Evolutionary conservation across 192 early-diverging fungal species (phyloP).

Genomic region (Spinellus fusiger): DNA sequence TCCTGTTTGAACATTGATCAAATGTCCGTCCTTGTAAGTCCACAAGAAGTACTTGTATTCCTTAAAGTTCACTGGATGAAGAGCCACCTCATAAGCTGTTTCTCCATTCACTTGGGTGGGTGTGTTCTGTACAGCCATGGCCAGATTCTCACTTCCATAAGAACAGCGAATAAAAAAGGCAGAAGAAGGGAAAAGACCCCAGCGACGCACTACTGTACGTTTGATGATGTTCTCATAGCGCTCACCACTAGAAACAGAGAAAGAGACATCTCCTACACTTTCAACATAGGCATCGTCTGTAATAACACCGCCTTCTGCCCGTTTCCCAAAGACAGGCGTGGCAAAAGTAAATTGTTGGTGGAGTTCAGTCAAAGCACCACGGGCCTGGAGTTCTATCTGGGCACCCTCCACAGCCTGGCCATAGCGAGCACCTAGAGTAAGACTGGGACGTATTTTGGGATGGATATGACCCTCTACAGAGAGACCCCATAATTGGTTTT

Average conservation of each 20-base stretch:
- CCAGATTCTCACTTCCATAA: slow-evolving; percentile 7
- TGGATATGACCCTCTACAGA: slow-evolving; percentile 20
- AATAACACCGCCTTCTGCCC: background rate
- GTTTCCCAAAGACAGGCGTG: slow-evolving; percentile 13
- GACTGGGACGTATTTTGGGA: background rate
- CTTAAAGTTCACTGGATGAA: slow-evolving; percentile 6
- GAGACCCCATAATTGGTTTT: slow-evolving; percentile 15
- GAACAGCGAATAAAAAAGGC: slow-evolving; percentile 15
- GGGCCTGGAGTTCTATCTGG: background rate
- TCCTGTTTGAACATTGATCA: slow-evolving; percentile 16
- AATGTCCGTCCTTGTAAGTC: slow-evolving; percentile 13
- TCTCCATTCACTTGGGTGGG: background rate
- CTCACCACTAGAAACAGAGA: background rate
- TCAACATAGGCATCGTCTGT: background rate
- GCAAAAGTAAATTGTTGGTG: slow-evolving; percentile 9
- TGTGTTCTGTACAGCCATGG: slow-evolving; percentile 11
- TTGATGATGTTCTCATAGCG: background rate
- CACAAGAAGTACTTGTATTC: slow-evolving; percentile 15
- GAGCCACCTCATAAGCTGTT: background rate
- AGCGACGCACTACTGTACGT: slow-evolving; percentile 5
- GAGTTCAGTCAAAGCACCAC: background rate
- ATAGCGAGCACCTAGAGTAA: background rate
- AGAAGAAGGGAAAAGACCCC: slow-evolving; percentile 18
- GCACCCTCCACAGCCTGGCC: slow-evolving; percentile 1
- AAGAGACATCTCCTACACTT: background rate